A percentile compares a stretch with the other conserved stretches of the same genome.
phyloP scores from a whole-genome alignment of 305 asterid genomes.

The Salvia sclarea region DNA sequence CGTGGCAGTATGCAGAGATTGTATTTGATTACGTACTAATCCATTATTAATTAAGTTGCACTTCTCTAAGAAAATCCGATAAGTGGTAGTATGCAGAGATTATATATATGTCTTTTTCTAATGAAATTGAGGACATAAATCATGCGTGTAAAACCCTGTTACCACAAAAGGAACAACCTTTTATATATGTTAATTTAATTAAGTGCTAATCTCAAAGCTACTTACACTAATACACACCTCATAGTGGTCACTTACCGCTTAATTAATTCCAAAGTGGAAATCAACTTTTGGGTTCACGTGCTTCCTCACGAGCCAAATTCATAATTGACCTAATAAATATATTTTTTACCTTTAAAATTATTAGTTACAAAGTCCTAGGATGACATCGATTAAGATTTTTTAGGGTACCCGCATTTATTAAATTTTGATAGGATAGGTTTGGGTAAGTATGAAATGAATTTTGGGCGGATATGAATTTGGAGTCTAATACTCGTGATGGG shows the following conservation, averaged over 20 bases:
- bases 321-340: background rate
- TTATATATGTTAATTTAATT: background rate
- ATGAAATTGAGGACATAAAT: background rate
- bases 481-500: too few species aligned
- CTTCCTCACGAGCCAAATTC: constrained; percentile 25
- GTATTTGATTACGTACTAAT: background rate
- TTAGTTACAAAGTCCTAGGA: too few species aligned
- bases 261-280: constrained; percentile 26
- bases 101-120: background rate
- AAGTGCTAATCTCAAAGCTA: constrained; percentile 16
- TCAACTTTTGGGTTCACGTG: constrained; percentile 26
- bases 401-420: too few species aligned
- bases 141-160: constrained; percentile 11
- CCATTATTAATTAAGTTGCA: background rate
- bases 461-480: too few species aligned
- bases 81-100: background rate
- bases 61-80: too few species aligned
- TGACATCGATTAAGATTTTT: too few species aligned
- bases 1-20: background rate
- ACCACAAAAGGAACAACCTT: constrained; percentile 16
- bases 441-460: too few species aligned
- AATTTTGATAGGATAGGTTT: too few species aligned
- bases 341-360: too few species aligned
- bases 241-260: background rate
- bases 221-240: background rate